Conservation (phyloP, 306 rosid species). For the Hippophae tibetana region DNA sequence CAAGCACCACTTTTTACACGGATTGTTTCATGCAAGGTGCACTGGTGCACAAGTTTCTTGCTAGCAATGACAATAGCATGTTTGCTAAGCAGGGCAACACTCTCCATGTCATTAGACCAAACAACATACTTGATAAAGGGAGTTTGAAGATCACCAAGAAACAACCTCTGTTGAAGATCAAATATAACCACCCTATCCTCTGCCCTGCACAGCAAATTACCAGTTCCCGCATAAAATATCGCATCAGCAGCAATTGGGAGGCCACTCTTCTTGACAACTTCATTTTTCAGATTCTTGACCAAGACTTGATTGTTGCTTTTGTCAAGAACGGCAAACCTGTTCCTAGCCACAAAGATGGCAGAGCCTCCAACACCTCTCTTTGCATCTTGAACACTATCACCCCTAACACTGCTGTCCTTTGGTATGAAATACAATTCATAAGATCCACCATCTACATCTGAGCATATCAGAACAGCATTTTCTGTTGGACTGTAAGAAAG, state of each 20-base stretch:
- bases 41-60: constrained; percentile 83
- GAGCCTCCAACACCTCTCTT: constrained; percentile 91
- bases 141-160: constrained; percentile 79
- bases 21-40: constrained; percentile 92
- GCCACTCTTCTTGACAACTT: constrained; percentile 55
- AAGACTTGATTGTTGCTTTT: constrained; percentile 60
- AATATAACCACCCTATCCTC: constrained; percentile 78
- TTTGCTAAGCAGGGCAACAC: constrained; percentile 87
- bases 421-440: constrained; percentile 79
- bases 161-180: constrained; percentile 68
- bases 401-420: constrained; percentile 64
- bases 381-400: constrained; percentile 69
- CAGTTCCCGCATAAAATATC: constrained; percentile 83
- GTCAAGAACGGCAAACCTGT: constrained; percentile 89
- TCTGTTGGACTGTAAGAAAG: constrained; percentile 78
- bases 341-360: constrained; percentile 83
- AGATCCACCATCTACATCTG: constrained; percentile 84
- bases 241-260: constrained; percentile 74
- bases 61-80: constrained; percentile 78
- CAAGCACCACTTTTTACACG: constrained; percentile 95
- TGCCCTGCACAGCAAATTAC: constrained; percentile 73
- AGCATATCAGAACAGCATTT: constrained; percentile 81
- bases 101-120: constrained; percentile 89
- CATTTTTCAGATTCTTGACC: constrained; percentile 66
- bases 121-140: constrained; percentile 74